Evolutionary conservation across 1,284 basidiomycete species (phyloP).

Genomic region (Melampsora americana): DNA sequence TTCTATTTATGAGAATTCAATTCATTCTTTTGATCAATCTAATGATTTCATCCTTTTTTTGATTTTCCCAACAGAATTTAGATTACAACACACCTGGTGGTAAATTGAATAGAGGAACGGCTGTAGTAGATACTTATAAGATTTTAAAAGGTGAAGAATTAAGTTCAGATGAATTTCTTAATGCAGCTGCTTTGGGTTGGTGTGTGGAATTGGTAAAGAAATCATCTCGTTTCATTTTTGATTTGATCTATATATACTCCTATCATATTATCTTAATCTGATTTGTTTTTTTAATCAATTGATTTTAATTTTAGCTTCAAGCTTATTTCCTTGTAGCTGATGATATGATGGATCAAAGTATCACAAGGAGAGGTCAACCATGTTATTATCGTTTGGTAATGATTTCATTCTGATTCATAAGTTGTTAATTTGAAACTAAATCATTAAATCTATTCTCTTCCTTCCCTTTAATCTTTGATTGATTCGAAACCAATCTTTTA

Average conservation of each 20-base stretch:
- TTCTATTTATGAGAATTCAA: too few species aligned
- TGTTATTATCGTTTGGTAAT: constrained; percentile 71
- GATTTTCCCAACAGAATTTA: constrained; percentile 64
- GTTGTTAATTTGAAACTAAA: neutral
- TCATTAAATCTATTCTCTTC: neutral
- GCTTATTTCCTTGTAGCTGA: constrained; percentile 96
- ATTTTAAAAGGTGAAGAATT: constrained; percentile 72
- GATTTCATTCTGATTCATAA: too few species aligned
- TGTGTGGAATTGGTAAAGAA: constrained; percentile 81
- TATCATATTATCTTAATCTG: too few species aligned
- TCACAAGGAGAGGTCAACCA: constrained; percentile 94
- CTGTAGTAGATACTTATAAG: constrained; percentile 87
- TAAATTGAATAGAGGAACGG: constrained; percentile 93
- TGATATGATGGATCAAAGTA: constrained; percentile 93
- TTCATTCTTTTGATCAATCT: neutral
- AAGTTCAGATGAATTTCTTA: constrained; percentile 77
- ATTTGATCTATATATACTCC: neutral
- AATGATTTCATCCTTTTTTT: neutral
- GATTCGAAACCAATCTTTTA: constrained; percentile 43
- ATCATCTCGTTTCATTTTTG: constrained; percentile 13
- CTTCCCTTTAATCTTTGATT: neutral
- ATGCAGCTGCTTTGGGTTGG: constrained; percentile 90
- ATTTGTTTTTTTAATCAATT: neutral
- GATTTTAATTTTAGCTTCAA: constrained; percentile 67
- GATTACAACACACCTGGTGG: constrained; percentile 91